phyloP scores from a whole-genome alignment of 1,284 basidiomycete species.

The Coriolopsis trogii region DNA sequence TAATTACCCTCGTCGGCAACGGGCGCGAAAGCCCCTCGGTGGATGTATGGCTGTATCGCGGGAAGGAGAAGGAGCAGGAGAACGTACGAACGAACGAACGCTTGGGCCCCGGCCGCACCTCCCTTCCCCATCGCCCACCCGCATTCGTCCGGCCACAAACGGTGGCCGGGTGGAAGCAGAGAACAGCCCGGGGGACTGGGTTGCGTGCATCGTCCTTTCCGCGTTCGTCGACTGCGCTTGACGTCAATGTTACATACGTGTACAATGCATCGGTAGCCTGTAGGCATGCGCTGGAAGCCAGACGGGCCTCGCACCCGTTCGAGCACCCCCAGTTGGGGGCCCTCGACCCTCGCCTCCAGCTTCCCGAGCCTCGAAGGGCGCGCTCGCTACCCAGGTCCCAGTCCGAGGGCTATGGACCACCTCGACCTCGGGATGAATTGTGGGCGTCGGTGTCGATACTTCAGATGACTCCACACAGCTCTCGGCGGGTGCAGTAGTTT shows the following conservation, averaged over 20 bases:
- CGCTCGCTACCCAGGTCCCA: conserved; percentile 8
- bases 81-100: too few species aligned
- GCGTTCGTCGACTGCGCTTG: not conserved
- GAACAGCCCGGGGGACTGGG: too few species aligned
- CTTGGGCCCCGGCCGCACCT: too few species aligned
- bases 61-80: conserved; percentile 11
- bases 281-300: too few species aligned
- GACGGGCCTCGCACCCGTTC: too few species aligned
- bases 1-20: conserved; percentile 20
- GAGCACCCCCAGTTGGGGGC: too few species aligned
- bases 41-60: conserved; percentile 12
- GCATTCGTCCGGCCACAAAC: conserved; percentile 3
- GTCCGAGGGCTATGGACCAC: not conserved
- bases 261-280: too few species aligned
- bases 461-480: not conserved
- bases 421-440: not conserved
- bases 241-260: not conserved
- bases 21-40: conserved; percentile 15
- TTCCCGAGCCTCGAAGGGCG: not conserved
- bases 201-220: too few species aligned
- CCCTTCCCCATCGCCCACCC: not conserved
- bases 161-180: not conserved
- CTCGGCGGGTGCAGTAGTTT: conserved; percentile 17
- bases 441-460: conserved; percentile 3
- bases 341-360: not conserved